Evolutionary conservation across 208 protist genomes (phyloP).

Genomic region (Acanthamoeba healyi): DNA sequence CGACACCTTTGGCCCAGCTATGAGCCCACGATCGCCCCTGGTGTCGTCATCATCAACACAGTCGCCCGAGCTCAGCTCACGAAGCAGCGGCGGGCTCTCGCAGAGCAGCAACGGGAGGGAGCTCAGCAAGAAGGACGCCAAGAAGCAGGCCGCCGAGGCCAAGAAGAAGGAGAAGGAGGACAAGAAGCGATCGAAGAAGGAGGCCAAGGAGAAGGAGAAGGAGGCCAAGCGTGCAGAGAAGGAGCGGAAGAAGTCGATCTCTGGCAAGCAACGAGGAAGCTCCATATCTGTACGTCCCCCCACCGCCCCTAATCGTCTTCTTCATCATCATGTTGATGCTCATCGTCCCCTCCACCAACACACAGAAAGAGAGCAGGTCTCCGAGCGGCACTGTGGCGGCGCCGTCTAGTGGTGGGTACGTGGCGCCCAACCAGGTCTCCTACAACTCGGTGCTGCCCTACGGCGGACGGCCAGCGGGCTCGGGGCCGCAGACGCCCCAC

Average conservation of each 20-base stretch:
- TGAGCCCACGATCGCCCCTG: too few species aligned
- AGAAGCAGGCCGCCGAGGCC: background rate
- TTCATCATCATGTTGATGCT: too few species aligned
- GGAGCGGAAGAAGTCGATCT: background rate
- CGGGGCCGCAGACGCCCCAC: background rate
- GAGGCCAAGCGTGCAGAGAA: background rate
- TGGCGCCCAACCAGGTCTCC: constrained; percentile 10
- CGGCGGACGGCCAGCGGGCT: background rate
- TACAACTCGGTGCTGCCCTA: constrained; percentile 48
- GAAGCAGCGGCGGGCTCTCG: too few species aligned
- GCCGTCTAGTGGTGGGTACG: background rate
- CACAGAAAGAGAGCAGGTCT: background rate
- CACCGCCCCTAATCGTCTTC: too few species aligned
- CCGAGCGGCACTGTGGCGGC: background rate
- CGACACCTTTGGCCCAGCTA: too few species aligned
- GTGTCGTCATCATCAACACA: too few species aligned
- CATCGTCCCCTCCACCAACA: background rate
- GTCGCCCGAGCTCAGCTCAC: too few species aligned
- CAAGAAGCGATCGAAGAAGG: constrained; percentile 9
- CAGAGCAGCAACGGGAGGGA: background rate
- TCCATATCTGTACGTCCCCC: background rate
- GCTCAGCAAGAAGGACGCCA: constrained; percentile 11
- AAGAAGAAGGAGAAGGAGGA: constrained; percentile 21
- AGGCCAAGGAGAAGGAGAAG: background rate
- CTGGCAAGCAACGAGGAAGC: background rate